Conservation (phyloP, 768 basidiomycete genomes). For the Leccinum boreale region DNA sequence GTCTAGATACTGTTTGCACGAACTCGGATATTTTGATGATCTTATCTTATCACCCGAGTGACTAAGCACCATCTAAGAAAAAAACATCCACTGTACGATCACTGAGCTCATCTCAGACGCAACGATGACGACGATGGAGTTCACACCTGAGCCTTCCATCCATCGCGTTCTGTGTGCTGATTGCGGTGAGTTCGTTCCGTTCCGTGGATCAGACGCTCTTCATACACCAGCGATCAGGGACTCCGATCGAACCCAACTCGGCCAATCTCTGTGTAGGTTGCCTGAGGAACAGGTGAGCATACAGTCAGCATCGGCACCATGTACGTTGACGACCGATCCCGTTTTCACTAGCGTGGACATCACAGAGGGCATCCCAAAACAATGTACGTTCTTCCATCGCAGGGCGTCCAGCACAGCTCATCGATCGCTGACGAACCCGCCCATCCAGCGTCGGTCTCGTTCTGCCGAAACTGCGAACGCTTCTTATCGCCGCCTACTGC, state of each 20-base stretch:
- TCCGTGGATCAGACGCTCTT: neutral
- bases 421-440: neutral
- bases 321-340: neutral
- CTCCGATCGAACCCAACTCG: slow-evolving; percentile 86
- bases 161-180: slow-evolving; percentile 87
- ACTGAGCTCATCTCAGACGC: neutral
- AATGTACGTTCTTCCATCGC: slow-evolving; percentile 48
- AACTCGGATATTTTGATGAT: neutral
- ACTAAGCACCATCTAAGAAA: slow-evolving; percentile 14
- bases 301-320: neutral
- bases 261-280: slow-evolving; percentile 91
- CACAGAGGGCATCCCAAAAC: slow-evolving; percentile 96
- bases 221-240: slow-evolving; percentile 44
- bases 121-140: slow-evolving; percentile 57
- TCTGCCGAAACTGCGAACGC: slow-evolving; percentile 94
- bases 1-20: neutral
- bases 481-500: slow-evolving; percentile 87
- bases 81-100: neutral
- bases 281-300: slow-evolving; percentile 75
- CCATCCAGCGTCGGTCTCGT: slow-evolving; percentile 75
- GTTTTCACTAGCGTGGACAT: slow-evolving; percentile 72
- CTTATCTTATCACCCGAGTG: slow-evolving; percentile 19
- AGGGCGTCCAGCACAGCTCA: neutral
- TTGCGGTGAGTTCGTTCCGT: slow-evolving; percentile 54
- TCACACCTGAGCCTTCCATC: slow-evolving; percentile 67